Conservation (phyloP, 176 grass and related monocot genomes). For the Elaeis guineensis region DNA sequence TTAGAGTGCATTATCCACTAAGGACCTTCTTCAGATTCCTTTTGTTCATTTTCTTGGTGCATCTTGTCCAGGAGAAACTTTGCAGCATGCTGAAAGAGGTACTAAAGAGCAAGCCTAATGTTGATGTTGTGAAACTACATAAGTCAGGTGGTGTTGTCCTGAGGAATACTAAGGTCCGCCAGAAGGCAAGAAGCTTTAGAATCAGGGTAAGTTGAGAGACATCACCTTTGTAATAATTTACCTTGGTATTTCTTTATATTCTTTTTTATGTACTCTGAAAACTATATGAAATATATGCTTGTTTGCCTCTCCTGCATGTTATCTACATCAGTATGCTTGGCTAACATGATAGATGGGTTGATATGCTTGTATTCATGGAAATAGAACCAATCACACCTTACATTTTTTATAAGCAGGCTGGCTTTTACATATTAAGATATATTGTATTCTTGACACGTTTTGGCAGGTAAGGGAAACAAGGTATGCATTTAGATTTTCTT, state of each 20-base stretch:
- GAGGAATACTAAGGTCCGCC: slow-evolving; percentile 83
- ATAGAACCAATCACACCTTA: no score
- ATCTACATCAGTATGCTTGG: no score
- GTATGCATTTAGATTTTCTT: no score
- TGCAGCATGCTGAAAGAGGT: slow-evolving; percentile 96
- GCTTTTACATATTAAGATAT: no score
- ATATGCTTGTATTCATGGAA: no score
- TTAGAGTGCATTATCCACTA: no score
- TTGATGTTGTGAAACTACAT: slow-evolving; percentile 95
- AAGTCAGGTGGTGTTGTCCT: slow-evolving; percentile 97
- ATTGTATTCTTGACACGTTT: no score
- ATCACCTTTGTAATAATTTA: background rate
- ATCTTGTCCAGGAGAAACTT: slow-evolving; percentile 72
- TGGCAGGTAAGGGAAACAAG: no score
- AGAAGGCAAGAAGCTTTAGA: slow-evolving; percentile 73
- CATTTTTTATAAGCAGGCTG: no score
- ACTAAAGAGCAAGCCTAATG: slow-evolving; percentile 65
- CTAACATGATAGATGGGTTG: no score
- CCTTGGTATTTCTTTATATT: no score
- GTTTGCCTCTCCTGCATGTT: background rate
- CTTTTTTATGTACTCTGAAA: no score
- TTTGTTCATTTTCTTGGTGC: background rate
- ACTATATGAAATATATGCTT: background rate
- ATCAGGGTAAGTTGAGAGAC: slow-evolving; percentile 48
- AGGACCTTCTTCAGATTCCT: background rate